Percentiles rank a stretch among this genome's conserved stretches.
phyloP scores from a whole-genome alignment of 2,329 filamentous ascomycete genomes.

The Magnaporthiopsis incrustans region DNA sequence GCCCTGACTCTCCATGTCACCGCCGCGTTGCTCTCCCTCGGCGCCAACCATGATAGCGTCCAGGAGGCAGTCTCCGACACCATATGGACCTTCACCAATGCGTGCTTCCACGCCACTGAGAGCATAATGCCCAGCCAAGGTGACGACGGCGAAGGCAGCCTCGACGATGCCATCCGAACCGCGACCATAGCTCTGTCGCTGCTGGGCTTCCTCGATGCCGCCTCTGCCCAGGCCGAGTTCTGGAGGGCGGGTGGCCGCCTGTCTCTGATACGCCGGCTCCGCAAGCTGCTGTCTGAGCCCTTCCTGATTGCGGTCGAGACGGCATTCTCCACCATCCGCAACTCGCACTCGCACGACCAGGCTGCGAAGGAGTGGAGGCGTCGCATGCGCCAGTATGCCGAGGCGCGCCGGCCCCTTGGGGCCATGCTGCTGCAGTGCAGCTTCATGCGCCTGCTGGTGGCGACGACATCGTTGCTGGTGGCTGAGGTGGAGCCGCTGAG shows the following conservation, averaged over 20 bases:
- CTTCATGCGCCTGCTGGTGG: constrained; percentile 77
- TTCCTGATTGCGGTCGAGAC: constrained; percentile 85
- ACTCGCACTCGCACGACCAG: constrained; percentile 58
- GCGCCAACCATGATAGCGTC: constrained; percentile 61
- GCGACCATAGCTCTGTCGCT: constrained; percentile 76
- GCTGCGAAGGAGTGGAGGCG: constrained; percentile 79
- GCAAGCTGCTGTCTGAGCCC: constrained; percentile 68
- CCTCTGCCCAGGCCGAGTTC: constrained; percentile 68
- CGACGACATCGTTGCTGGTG: constrained; percentile 67
- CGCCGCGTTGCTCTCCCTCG: constrained; percentile 72
- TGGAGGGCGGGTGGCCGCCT: constrained; percentile 72
- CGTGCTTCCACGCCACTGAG: constrained; percentile 57
- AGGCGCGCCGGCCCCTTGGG: constrained; percentile 71
- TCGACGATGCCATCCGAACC: constrained; percentile 60
- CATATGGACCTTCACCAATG: constrained; percentile 64
- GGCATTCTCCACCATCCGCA: constrained; percentile 82
- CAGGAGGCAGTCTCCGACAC: constrained; percentile 58
- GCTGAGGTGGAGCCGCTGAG: constrained; percentile 52
- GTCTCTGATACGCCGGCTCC: constrained; percentile 62
- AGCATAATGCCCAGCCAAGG: constrained; percentile 43
- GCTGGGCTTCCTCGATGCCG: constrained; percentile 83
- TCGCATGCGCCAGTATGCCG: constrained; percentile 74
- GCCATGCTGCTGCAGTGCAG: constrained; percentile 86
- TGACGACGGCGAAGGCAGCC: constrained; percentile 48
- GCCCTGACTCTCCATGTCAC: constrained; percentile 71